phyloP scores from a whole-genome alignment of 306 rosid genomes.

The Cicer arietinum region DNA sequence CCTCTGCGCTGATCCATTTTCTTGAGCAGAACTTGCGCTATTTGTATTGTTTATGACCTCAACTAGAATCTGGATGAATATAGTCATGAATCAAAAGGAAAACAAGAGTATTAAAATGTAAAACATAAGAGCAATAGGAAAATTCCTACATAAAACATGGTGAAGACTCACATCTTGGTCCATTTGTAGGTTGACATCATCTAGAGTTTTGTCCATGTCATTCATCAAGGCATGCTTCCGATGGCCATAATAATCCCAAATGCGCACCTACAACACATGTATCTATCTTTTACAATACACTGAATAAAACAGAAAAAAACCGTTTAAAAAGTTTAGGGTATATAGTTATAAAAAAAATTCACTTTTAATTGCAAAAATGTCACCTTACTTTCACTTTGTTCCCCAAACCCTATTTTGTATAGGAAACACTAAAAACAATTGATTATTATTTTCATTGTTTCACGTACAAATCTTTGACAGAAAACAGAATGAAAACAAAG shows the following conservation, averaged over 20 bases:
- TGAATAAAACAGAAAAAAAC: conserved; percentile 33
- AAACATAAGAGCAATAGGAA: conserved; percentile 32
- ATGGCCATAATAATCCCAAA: conserved; percentile 95
- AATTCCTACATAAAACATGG: conserved; percentile 39
- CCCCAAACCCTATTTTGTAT: background rate
- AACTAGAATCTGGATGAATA: conserved; percentile 80
- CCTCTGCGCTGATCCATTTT: conserved; percentile 79
- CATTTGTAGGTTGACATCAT: conserved; percentile 97
- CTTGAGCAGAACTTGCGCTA: conserved; percentile 63
- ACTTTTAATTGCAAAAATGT: background rate
- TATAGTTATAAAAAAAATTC: background rate
- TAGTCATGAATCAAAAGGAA: conserved; percentile 46
- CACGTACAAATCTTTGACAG: background rate
- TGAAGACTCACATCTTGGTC: conserved; percentile 88
- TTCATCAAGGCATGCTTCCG: conserved; percentile 88
- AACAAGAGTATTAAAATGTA: conserved; percentile 41
- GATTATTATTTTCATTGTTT: conserved; percentile 3
- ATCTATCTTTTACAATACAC: conserved; percentile 33
- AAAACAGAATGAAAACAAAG: conserved; percentile 4
- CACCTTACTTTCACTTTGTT: conserved; percentile 22
- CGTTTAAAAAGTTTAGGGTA: background rate
- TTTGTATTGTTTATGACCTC: conserved; percentile 77
- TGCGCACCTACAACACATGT: conserved; percentile 65
- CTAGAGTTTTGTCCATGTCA: conserved; percentile 95
- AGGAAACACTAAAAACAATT: conserved; percentile 2